Percentiles rank a stretch among this genome's conserved stretches.
These are phyloP conservation scores for Hygrocybe punicea DNA, from an alignment of 768 basidiomycete genomes.

Conservation along the genomic window DNA sequence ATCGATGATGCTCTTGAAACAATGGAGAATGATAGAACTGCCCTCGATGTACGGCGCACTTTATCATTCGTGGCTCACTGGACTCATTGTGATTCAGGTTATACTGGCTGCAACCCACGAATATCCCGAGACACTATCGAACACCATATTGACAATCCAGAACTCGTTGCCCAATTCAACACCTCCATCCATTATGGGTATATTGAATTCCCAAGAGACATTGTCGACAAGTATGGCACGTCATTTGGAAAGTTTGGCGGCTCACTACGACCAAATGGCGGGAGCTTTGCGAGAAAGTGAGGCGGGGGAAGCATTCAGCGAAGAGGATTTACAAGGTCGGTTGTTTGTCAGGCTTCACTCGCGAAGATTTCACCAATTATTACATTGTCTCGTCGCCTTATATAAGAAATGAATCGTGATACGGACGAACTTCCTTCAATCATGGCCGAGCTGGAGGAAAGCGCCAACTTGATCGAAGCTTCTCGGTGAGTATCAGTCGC, in stretches of 20 bases:
- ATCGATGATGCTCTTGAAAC: conserved; percentile 73
- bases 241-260: conserved; percentile 65
- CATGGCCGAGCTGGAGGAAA: conserved; percentile 66
- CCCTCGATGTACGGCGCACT: conserved; percentile 55
- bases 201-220: conserved; percentile 54
- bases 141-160: conserved; percentile 55
- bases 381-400: background rate
- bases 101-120: conserved; percentile 59
- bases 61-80: background rate
- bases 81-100: conserved; percentile 42
- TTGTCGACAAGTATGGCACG: conserved; percentile 65
- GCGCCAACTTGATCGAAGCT: conserved; percentile 48
- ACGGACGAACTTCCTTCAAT: conserved; percentile 74
- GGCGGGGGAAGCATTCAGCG: conserved; percentile 60
- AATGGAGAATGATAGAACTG: conserved; percentile 65
- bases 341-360: background rate
- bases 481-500: conserved; percentile 62
- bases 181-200: conserved; percentile 43
- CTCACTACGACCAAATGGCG: conserved; percentile 77
- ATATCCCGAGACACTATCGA: conserved; percentile 61
- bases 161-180: conserved; percentile 45
- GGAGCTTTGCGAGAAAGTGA: conserved; percentile 63
- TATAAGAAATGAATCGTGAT: conserved; percentile 76
- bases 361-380: background rate
- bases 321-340: conserved; percentile 68